Evolutionary conservation across 2,329 filamentous ascomycete genomes (phyloP), one percentile per base, ranked within the genome.

Genomic region (Fusarium sp.): DNA sequence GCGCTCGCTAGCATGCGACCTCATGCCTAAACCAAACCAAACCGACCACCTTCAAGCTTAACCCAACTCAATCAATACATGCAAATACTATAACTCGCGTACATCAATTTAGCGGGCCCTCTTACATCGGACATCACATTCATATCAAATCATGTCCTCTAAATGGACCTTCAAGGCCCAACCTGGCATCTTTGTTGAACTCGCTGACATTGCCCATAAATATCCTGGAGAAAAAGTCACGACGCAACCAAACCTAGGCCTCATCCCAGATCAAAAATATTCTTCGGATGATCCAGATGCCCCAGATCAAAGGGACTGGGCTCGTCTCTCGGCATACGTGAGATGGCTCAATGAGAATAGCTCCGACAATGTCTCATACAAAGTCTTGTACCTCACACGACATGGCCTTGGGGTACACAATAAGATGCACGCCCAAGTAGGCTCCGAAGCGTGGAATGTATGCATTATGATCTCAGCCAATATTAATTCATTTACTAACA

Each of bases 401-500:
- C 89, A 91, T 75, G 89, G 89, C 19, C 82, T 89, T 73, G 89
- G 89, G 30, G 82, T 77, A 59, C 83, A 86, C 54, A 85, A 86
- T 64, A 80, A 81, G 59, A 88, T 87, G 60, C 86, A 89, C 72
- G 81, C 83, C n/a, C 86, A 85, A 72, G 90, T 89, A 64, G 89
- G 88, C 44, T 88, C 85, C 1, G 83, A 84, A 7, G 86, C 83
- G 16, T 91, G 89, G 89, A 87, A 91, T 77, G 83, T 84, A 71
- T 67, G 81, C 76, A 21, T 18, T 40, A 1, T 10, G 2, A 1
- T 12, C 28, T 38, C 15, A 9, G 9, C 6, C 15, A 4, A 10
- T 16, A 3, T 6, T 18, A 2, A 28, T 5, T 5, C 23, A 47
- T 2, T 46, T 15, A 16, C 69, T 77, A 16, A 77, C 7, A 9